These are phyloP conservation scores for Thymus quinquecostatus DNA, from an alignment of 257 asterid species.

Conservation along the genomic window DNA sequence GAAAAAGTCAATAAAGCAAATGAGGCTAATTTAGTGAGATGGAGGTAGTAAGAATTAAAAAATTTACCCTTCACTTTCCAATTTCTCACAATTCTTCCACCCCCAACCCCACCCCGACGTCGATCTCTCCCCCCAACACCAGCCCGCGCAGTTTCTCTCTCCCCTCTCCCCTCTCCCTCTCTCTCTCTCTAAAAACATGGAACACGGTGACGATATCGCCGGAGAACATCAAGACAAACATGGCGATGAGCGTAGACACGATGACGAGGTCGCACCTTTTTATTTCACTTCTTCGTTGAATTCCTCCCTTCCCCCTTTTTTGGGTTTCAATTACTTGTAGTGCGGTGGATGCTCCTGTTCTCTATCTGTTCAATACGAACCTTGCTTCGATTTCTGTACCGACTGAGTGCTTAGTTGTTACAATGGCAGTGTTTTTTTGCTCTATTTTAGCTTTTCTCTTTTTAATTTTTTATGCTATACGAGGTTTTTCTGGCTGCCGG, in stretches of 20 bases:
- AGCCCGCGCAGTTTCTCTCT: slow-evolving; percentile 12
- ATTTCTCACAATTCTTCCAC: slow-evolving; percentile 20
- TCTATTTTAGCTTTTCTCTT: background rate
- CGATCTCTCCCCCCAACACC: slow-evolving; percentile 18
- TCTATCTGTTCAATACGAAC: background rate
- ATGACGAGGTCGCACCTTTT: slow-evolving; percentile 43
- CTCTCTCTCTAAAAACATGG: slow-evolving; percentile 51
- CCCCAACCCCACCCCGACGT: slow-evolving; percentile 25
- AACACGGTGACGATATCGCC: slow-evolving; percentile 65
- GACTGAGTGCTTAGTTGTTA: slow-evolving; percentile 21
- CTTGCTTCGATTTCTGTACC: slow-evolving; percentile 27
- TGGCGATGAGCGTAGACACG: slow-evolving; percentile 67
- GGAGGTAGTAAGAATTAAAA: too few relatives aligned
- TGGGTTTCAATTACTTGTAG: slow-evolving; percentile 4
- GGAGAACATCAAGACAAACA: slow-evolving; percentile 71
- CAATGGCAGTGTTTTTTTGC: background rate
- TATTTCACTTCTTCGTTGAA: slow-evolving; percentile 1
- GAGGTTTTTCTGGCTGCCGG: slow-evolving; percentile 2
- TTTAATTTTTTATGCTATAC: background rate
- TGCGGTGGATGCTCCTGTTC: slow-evolving; percentile 14
- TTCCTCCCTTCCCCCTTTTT: background rate
- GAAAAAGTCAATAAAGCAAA: too few relatives aligned
- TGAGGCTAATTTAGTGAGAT: too few relatives aligned
- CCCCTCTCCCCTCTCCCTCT: background rate
- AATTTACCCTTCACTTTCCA: background rate